phyloP scores from a whole-genome alignment of 2,329 filamentous ascomycete genomes.

The Beauveria asiatica region DNA sequence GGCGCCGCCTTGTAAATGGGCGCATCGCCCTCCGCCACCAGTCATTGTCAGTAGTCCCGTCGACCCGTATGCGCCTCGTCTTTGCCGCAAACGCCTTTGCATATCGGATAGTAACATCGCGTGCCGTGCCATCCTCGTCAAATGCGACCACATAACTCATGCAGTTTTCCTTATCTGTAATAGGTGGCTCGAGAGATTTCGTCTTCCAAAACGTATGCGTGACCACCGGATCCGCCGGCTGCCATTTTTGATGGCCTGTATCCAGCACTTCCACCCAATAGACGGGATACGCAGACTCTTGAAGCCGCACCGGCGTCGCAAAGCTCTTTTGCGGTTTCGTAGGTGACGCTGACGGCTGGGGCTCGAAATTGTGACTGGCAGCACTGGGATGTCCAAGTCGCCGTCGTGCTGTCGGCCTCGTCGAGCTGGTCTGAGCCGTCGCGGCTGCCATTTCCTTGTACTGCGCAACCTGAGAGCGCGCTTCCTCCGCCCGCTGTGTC shows the following conservation, averaged over 20 bases:
- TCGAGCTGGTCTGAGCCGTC: conserved; percentile 21
- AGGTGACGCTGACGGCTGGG: conserved; percentile 30
- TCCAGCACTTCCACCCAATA: conserved; percentile 96
- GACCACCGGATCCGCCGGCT: conserved; percentile 76
- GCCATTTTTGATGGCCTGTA: conserved; percentile 80
- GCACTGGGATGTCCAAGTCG: conserved; percentile 48
- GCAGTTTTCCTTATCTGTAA: conserved; percentile 64
- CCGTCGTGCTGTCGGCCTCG: conserved; percentile 32
- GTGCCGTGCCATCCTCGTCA: conserved; percentile 66
- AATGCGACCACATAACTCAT: conserved; percentile 83
- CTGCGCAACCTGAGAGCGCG: conserved; percentile 31
- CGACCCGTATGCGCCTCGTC: conserved; percentile 73
- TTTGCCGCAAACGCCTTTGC: conserved; percentile 85
- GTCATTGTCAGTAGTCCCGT: conserved; percentile 38
- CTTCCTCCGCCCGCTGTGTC: conserved; percentile 20
- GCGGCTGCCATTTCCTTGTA: conserved; percentile 26
- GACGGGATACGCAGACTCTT: conserved; percentile 69
- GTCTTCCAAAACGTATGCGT: conserved; percentile 69
- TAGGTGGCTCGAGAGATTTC: conserved; percentile 71
- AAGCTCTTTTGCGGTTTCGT: conserved; percentile 17
- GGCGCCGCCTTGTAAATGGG: conserved; percentile 32
- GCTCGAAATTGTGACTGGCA: conserved; percentile 41
- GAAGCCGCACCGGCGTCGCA: conserved; percentile 32
- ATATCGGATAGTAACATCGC: conserved; percentile 84
- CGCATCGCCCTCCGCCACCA: conserved; percentile 49